Evolutionary conservation across 2,329 filamentous ascomycete species (phyloP).

Genomic region (Graphilbum fragrans): DNA sequence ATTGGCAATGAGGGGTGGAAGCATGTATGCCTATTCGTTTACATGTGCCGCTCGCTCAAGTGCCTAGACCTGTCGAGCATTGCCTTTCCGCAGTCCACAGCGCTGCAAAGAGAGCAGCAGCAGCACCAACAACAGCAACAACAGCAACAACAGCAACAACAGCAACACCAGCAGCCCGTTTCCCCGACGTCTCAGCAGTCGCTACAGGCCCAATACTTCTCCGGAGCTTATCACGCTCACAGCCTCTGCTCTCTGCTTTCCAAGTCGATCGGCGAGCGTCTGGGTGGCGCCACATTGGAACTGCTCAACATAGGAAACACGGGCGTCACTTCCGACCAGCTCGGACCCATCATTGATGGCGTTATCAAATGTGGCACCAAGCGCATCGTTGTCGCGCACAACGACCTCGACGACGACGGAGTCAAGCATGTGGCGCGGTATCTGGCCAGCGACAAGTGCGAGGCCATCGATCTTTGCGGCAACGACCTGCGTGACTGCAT

Average conservation of each 20-base stretch:
- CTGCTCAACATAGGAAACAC: constrained; percentile 77
- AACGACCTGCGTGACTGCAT: constrained; percentile 57
- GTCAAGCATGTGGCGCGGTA: constrained; percentile 67
- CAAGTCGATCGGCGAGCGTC: constrained; percentile 62
- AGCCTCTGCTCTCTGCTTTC: constrained; percentile 57
- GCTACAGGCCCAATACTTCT: no score
- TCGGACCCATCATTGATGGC: constrained; percentile 70
- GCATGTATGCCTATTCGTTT: constrained; percentile 77
- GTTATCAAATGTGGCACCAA: constrained; percentile 66
- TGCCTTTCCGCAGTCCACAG: constrained; percentile 46
- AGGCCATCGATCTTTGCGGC: constrained; percentile 79
- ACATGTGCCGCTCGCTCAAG: constrained; percentile 79
- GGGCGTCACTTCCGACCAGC: constrained; percentile 54
- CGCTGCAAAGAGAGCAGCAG: background rate
- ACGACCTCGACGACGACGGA: constrained; percentile 61
- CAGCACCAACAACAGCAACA: background rate
- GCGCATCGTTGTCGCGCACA: constrained; percentile 73
- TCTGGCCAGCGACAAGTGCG: constrained; percentile 63
- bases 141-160: background rate
- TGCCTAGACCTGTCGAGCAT: constrained; percentile 79
- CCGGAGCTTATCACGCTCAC: no score
- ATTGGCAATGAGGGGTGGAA: constrained; percentile 83
- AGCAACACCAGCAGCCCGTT: background rate
- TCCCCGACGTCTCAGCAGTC: constrained; percentile 16
- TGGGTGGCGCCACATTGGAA: constrained; percentile 66